Evolutionary conservation across 805 yeast species (phyloP).

Genomic region (Teunomyces atbi): DNA sequence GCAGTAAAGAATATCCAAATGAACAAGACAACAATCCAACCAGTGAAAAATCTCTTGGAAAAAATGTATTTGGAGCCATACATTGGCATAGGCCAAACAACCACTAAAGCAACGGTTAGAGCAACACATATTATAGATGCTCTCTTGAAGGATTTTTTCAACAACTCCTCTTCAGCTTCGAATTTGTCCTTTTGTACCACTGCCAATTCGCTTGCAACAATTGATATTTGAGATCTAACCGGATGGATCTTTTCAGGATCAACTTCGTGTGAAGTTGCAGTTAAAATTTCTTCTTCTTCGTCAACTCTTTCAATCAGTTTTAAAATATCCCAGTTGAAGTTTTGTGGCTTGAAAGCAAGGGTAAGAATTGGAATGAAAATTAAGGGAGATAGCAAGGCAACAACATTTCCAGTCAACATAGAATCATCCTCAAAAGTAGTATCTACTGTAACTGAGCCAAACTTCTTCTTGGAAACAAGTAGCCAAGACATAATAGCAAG

Average conservation of each 20-base stretch:
- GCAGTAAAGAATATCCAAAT: slow-evolving; percentile 77
- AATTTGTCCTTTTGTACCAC: slow-evolving; percentile 19
- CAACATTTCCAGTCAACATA: slow-evolving; percentile 86
- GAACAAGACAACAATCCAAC: slow-evolving; percentile 82
- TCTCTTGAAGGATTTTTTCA: slow-evolving; percentile 56
- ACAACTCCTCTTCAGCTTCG: slow-evolving; percentile 50
- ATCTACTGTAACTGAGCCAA: slow-evolving; percentile 31
- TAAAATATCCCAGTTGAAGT: slow-evolving; percentile 70
- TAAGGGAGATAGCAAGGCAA: slow-evolving; percentile 72
- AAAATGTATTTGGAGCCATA: slow-evolving; percentile 78
- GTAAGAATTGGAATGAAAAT: slow-evolving; percentile 68
- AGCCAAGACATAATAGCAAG: slow-evolving; percentile 66
- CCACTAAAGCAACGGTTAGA: slow-evolving; percentile 60
- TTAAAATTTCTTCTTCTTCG: slow-evolving; percentile 63
- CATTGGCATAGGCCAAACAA: slow-evolving; percentile 95
- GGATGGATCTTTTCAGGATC: slow-evolving; percentile 30
- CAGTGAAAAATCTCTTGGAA: slow-evolving; percentile 75
- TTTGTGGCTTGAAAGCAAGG: slow-evolving; percentile 60
- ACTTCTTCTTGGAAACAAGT: slow-evolving; percentile 32
- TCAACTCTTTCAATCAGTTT: slow-evolving; percentile 64
- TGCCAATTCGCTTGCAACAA: slow-evolving; percentile 40
- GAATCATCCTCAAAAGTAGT: slow-evolving; percentile 81
- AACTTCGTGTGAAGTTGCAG: slow-evolving; percentile 23
- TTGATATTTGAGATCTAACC: slow-evolving; percentile 37
- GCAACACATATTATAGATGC: slow-evolving; percentile 62